A percentile compares a stretch with the other conserved stretches of the same genome.
Conservation (phyloP, 2,329 filamentous ascomycete genomes). For the Phaeosphaeriaceae sp. region DNA sequence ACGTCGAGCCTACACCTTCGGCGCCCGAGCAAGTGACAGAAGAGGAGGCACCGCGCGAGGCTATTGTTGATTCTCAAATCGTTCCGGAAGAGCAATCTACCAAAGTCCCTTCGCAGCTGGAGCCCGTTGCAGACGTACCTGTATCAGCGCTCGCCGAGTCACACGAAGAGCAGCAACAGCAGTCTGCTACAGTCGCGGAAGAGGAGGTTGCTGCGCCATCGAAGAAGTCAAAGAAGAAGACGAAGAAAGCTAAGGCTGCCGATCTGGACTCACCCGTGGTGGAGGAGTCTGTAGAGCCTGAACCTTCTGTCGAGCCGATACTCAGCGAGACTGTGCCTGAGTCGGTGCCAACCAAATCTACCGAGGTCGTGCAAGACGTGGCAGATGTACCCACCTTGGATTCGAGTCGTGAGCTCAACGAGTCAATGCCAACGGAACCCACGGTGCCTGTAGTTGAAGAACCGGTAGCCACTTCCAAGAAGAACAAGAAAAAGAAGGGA, state of each 20-base stretch:
- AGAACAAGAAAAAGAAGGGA: conserved; percentile 32
- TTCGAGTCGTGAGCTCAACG: conserved; percentile 1
- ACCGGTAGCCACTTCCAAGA: conserved; percentile 14
- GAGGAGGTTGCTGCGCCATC: conserved; percentile 33
- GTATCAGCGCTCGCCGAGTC: background rate
- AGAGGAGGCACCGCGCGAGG: conserved; percentile 1
- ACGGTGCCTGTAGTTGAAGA: conserved; percentile 9
- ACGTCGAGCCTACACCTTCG: background rate
- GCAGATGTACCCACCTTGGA: conserved; percentile 1
- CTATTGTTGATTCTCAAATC: background rate
- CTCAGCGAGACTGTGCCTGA: background rate
- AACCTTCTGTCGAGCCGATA: background rate
- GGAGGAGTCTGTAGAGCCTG: background rate
- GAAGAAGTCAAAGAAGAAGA: conserved; percentile 44
- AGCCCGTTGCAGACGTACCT: background rate
- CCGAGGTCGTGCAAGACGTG: background rate
- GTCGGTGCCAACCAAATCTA: background rate
- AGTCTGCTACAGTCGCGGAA: conserved; percentile 7
- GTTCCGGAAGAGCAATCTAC: conserved; percentile 6
- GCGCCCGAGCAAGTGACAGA: conserved; percentile 1
- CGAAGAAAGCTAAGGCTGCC: conserved; percentile 39
- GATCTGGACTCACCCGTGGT: conserved; percentile 3
- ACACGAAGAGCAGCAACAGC: conserved; percentile 5
- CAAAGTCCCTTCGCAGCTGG: background rate
- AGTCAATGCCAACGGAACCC: conserved; percentile 7